Conservation (phyloP, 1,284 basidiomycete genomes). For the Pyrrhoderma lamaoense region DNA sequence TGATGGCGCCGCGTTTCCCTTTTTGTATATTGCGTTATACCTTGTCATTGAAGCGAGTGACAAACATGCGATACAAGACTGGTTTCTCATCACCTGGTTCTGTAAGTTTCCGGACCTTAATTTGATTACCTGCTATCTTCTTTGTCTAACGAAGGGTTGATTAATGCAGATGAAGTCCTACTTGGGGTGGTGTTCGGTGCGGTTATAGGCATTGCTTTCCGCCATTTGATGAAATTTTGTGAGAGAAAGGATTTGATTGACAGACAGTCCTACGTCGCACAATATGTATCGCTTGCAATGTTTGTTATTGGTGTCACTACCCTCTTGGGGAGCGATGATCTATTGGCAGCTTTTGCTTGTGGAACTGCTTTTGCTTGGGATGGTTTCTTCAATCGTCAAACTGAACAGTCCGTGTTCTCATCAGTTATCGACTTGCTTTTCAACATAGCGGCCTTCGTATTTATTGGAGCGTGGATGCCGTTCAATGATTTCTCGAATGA, state of each 20-base stretch:
- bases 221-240: constrained; percentile 95
- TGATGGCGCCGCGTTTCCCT: constrained; percentile 94
- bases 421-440: constrained; percentile 92
- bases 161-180: constrained; percentile 81
- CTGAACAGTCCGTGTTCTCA: constrained; percentile 91
- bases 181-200: constrained; percentile 79
- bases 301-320: constrained; percentile 81
- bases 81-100: constrained; percentile 82
- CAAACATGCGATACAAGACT: constrained; percentile 65
- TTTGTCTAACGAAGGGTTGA: constrained; percentile 37
- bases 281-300: constrained; percentile 72
- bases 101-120: constrained; percentile 63
- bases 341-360: constrained; percentile 90
- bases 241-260: constrained; percentile 88
- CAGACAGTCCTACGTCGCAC: constrained; percentile 82
- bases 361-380: constrained; percentile 99
- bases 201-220: constrained; percentile 73
- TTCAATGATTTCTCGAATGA: constrained; percentile 69
- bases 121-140: constrained; percentile 7
- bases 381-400: constrained; percentile 95
- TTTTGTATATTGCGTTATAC: constrained; percentile 90
- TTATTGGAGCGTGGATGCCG: constrained; percentile 92
- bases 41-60: constrained; percentile 68
- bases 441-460: constrained; percentile 87
- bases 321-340: constrained; percentile 88